Conservation (phyloP, 495 filamentous ascomycete species). For the Neurospora sp. region DNA sequence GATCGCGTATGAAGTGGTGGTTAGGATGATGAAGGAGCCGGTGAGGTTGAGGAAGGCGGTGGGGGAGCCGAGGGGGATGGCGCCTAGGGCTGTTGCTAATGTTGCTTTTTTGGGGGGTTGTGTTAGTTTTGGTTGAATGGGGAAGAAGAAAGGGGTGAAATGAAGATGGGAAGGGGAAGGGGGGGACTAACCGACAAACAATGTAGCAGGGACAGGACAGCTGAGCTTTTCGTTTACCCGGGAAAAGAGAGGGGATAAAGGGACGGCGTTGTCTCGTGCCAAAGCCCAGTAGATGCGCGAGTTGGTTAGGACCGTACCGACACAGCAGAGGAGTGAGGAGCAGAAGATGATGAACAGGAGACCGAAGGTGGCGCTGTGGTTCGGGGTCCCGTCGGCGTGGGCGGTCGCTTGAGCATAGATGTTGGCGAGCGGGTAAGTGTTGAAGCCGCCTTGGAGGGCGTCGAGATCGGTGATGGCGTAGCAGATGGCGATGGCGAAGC, state of each 20-base stretch:
- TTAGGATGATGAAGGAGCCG: constrained; percentile 64
- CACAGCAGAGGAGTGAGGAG: constrained; percentile 48
- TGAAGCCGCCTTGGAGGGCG: constrained; percentile 43
- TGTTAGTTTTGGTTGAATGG: no score
- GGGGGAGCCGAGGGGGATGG: constrained; percentile 60
- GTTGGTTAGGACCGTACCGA: constrained; percentile 64
- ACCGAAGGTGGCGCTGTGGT: constrained; percentile 47
- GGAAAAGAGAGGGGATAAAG: constrained; percentile 38
- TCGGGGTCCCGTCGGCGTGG: constrained; percentile 21
- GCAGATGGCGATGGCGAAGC: constrained; percentile 63
- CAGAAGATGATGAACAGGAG: constrained; percentile 62
- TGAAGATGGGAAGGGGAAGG: no score
- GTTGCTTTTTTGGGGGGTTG: constrained; percentile 13
- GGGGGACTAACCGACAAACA: constrained; percentile 45
- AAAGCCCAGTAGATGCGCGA: constrained; percentile 85
- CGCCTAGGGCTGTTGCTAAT: constrained; percentile 56
- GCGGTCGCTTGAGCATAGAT: constrained; percentile 74
- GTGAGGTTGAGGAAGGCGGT: constrained; percentile 72
- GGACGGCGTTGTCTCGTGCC: constrained; percentile 60
- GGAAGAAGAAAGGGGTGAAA: no score
- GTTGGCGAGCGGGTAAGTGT: constrained; percentile 61
- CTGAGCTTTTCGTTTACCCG: constrained; percentile 41
- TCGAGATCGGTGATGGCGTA: constrained; percentile 61
- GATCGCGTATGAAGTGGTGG: constrained; percentile 61
- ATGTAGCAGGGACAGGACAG: constrained; percentile 59